These are phyloP conservation scores for Trichopus zeylanicus DNA, from an alignment of 116 monocot genomes.

Conservation along the genomic window DNA sequence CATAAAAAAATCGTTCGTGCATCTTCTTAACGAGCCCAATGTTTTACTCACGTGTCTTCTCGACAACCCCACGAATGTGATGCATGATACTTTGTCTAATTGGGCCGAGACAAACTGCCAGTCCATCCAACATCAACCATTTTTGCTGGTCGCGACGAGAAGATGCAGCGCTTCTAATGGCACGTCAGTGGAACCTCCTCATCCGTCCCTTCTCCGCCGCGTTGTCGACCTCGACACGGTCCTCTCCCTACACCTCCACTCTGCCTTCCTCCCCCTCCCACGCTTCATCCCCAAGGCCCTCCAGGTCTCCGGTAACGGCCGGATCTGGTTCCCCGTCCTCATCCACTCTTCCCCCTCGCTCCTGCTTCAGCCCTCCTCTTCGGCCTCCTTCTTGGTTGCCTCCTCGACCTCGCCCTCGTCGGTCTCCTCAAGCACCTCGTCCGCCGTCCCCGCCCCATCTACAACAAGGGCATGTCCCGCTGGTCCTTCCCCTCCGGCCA, in stretches of 20 bases:
- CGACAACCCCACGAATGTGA: no score
- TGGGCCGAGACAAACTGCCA: no score
- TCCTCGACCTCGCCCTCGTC: conserved; percentile 43
- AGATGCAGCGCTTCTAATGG: no score
- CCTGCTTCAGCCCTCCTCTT: conserved; percentile 7
- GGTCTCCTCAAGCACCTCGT: conserved; percentile 61
- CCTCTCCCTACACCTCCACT: conserved; percentile 37
- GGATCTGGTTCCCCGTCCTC: conserved; percentile 62
- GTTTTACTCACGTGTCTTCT: no score
- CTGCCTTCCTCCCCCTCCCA: conserved; percentile 34
- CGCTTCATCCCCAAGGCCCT: conserved; percentile 58
- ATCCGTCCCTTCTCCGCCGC: conserved; percentile 13
- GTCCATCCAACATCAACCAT: no score
- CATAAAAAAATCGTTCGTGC: no score
- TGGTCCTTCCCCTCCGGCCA: conserved; percentile 98
- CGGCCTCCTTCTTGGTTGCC: conserved; percentile 29
- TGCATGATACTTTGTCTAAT: no score
- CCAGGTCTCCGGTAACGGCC: conserved; percentile 82
- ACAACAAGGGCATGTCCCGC: conserved; percentile 71
- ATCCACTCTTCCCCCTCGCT: conserved; percentile 28
- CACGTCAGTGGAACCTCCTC: no score
- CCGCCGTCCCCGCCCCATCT: conserved; percentile 71
- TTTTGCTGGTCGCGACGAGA: no score
- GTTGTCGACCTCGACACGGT: conserved; percentile 33
- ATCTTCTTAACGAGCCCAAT: no score